Percentiles rank a stretch among this genome's conserved stretches.
Conservation (phyloP, 371 early-diverging fungal genomes). For the Massospora cicadina region DNA sequence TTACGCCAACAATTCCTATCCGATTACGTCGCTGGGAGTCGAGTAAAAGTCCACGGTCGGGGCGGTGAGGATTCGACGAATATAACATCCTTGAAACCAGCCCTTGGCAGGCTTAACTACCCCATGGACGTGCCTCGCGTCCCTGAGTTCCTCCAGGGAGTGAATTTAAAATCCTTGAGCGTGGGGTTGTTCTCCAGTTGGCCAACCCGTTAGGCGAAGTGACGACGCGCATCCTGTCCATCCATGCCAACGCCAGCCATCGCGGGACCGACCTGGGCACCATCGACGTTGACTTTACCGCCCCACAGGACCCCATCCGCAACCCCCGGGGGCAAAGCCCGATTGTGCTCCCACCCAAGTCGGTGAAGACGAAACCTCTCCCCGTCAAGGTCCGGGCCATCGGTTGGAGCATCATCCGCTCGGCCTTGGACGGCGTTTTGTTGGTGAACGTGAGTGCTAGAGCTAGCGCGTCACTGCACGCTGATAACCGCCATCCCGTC, state of each 20-base stretch:
- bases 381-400: background rate
- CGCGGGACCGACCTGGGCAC: background rate
- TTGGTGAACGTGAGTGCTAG: background rate
- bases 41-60: background rate
- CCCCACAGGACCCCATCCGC: background rate
- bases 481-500: background rate
- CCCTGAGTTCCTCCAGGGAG: background rate
- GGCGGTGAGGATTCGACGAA: background rate
- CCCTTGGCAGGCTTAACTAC: background rate
- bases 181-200: background rate
- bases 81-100: background rate
- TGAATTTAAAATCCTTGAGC: background rate
- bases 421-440: background rate
- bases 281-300: background rate
- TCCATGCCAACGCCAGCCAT: background rate
- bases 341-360: background rate
- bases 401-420: background rate
- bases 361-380: background rate
- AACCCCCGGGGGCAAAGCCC: background rate
- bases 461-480: background rate
- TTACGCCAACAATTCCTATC: constrained; percentile 2
- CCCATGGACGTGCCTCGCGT: background rate
- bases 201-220: constrained; percentile 3
- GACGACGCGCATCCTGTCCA: background rate
- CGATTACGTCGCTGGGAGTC: background rate